Evolutionary conservation across 164 flowering plant species (phyloP), one percentile per base, ranked within the genome.

Genomic region (Santalum album): DNA sequence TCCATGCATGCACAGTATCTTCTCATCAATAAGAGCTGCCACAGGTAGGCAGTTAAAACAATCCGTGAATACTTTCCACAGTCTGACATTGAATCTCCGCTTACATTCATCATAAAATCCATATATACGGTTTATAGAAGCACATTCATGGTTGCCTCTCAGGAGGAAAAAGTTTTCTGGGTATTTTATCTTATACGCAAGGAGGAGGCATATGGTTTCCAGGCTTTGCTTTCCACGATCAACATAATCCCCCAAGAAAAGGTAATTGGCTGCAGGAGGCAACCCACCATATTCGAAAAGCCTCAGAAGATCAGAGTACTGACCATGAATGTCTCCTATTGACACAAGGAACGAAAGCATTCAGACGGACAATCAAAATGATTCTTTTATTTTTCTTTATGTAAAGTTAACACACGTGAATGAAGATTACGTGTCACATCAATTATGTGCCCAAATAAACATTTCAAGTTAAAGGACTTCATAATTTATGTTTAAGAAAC

Each of bases 101-200:
- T 78, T 78, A 19, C 83, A 75, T 59, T 78, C 82, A 60, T 78
- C 82, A 58, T 78, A 78, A 64, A 78, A 78, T 34, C 82, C 82
- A 70, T 78, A 78, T 58, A 76, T 78, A 14, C 78, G 80, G 51
- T 76, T 78, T 34, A 78, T 71, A 20, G 83, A 78, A 21, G 78
- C 83, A 62, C 83, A 78, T 55, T 78, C 83, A 63, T 78, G 83
- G 67, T 78, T 78, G 23, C 80, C 80, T 68, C 83, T 71, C 60
- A 78, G 62, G 18, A 78, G 73, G 54, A 78, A 78, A 58, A 78
- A 72, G 64, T 78, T 78, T 18, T 73, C 76, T 6, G 83, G 83
- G 42, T 75, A 78, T 49, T 69, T 78, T 27, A 78, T 78, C 60
- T 78, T 78, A 57, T 63, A 78, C 36, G 82, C 82, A 62, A 78